Percentiles rank a stretch among this genome's conserved stretches.
These are phyloP conservation scores for Talaromyces trachyspermus DNA, from an alignment of 495 filamentous ascomycete genomes.

Conservation along the genomic window DNA sequence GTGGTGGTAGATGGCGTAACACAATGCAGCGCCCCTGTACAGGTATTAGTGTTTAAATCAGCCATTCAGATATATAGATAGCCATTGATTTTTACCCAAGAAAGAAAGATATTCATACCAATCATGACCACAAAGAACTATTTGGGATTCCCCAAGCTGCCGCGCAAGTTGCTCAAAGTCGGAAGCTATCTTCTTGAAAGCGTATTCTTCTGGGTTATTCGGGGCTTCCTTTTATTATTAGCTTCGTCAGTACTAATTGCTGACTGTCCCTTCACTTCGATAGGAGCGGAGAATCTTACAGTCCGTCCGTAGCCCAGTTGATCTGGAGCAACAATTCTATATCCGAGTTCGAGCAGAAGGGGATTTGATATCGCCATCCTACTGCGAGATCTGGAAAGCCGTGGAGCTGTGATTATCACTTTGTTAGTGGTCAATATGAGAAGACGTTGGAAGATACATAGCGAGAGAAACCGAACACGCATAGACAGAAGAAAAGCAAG, in stretches of 20 bases:
- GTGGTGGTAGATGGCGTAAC: slow-evolving; percentile 60
- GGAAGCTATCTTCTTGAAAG: slow-evolving; percentile 58
- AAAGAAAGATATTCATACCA: slow-evolving; percentile 51
- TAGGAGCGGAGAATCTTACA: slow-evolving; percentile 26
- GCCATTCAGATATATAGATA: too few species aligned
- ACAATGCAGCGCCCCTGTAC: slow-evolving; percentile 46
- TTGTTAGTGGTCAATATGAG: neutral
- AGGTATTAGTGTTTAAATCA: too few species aligned
- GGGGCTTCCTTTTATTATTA: slow-evolving; percentile 46
- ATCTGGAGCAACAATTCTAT: slow-evolving; percentile 71
- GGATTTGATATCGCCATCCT: slow-evolving; percentile 80
- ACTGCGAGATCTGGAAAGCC: slow-evolving; percentile 63
- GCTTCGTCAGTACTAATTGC: neutral
- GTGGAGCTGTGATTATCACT: slow-evolving; percentile 47
- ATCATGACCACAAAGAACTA: slow-evolving; percentile 80
- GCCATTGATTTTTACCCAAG: too few species aligned
- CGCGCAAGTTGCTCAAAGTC: slow-evolving; percentile 61
- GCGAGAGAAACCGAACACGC: neutral
- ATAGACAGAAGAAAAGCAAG: neutral
- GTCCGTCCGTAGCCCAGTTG: slow-evolving; percentile 77
- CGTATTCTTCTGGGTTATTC: slow-evolving; percentile 49
- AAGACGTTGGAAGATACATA: neutral
- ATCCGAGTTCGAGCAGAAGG: slow-evolving; percentile 59
- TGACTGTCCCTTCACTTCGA: neutral
- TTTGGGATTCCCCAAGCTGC: slow-evolving; percentile 47